Evolutionary conservation across 176 grass and related monocot species (phyloP).

Genomic region (Triticum turgidum): DNA sequence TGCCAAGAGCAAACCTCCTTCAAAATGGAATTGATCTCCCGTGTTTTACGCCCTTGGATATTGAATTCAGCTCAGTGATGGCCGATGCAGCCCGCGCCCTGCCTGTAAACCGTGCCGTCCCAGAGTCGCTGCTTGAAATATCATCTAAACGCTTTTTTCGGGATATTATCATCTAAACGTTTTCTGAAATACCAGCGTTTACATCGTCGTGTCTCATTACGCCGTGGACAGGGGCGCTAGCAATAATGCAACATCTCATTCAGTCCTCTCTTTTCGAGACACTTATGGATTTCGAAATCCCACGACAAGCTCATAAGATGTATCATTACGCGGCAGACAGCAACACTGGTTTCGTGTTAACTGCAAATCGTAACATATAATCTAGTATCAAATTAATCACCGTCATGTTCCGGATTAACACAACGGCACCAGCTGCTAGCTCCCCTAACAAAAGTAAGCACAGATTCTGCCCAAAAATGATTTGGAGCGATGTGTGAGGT

Average conservation of each 20-base stretch:
- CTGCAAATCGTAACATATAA: not conserved
- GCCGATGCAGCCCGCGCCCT: too few species aligned
- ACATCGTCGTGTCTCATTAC: not conserved
- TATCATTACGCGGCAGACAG: not conserved
- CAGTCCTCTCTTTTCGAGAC: not conserved
- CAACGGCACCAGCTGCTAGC: not conserved
- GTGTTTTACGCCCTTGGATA: too few species aligned
- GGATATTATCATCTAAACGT: too few species aligned
- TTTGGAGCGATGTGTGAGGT: conserved; percentile 23
- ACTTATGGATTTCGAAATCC: not conserved
- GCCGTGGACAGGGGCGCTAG: too few species aligned
- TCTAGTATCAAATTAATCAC: conserved; percentile 24
- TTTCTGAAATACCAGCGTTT: not conserved
- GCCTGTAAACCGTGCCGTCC: too few species aligned
- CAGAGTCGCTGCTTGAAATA: too few species aligned
- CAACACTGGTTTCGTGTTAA: not conserved
- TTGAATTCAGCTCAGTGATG: too few species aligned
- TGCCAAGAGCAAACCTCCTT: too few species aligned
- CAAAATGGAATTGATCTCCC: too few species aligned
- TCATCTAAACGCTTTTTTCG: too few species aligned
- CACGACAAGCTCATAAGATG: conserved; percentile 17
- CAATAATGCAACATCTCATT: conserved; percentile 18
- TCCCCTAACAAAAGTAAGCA: conserved; percentile 15
- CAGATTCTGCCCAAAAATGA: conserved; percentile 12
- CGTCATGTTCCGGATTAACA: not conserved